Evolutionary conservation across 495 filamentous ascomycete genomes (phyloP), one percentile per base, ranked within the genome.

Genomic region (Wilcoxina mikolae): DNA sequence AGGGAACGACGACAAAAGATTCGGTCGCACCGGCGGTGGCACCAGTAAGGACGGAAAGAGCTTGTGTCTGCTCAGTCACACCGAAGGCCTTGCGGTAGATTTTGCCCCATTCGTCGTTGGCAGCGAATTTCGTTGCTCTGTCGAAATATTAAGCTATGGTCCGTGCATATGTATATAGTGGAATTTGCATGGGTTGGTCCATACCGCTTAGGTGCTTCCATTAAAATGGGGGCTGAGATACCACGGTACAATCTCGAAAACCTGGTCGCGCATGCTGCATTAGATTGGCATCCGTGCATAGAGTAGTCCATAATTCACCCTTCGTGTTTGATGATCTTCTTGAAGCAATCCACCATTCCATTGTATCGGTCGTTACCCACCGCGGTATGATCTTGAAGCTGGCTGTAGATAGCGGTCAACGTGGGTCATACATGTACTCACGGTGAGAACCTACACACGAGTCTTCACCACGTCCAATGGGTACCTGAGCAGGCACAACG

Each of bases 401-500:
- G 63, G 31, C 60, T 64, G 18, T 10, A 51, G 10, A 38, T 41
- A 46, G 17, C 38, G 38, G 52, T 61, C 52, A 65, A 51, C 52
- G 24, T 4, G 35, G 22, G 39, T 17, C 11, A 51, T 45, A 28
- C 39, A 18, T 41, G 31, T 42, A 20, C 26, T 45, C 28, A 42
- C 51, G 12, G 23, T 27, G 10, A 12, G 33, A 48, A 48, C 85
- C 77, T 77, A 93, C 85, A 98, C 82, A 79, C 91, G 75, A 48
- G 91, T 98, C 76, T 98, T 98, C 65, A 98, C 86, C 42, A 96
- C 90, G 70, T 98, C 91, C 64, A 98, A 74, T 61, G 91, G 91
- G 75, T 98, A 98, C 91, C 88, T 95, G n/a, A n/a, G n/a, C n/a
- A n/a, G n/a, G n/a, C n/a, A n/a, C n/a, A n/a, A n/a, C n/a, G n/a